phyloP scores from a whole-genome alignment of 2,329 filamentous ascomycete genomes.

The Hypoxylon sp. region DNA sequence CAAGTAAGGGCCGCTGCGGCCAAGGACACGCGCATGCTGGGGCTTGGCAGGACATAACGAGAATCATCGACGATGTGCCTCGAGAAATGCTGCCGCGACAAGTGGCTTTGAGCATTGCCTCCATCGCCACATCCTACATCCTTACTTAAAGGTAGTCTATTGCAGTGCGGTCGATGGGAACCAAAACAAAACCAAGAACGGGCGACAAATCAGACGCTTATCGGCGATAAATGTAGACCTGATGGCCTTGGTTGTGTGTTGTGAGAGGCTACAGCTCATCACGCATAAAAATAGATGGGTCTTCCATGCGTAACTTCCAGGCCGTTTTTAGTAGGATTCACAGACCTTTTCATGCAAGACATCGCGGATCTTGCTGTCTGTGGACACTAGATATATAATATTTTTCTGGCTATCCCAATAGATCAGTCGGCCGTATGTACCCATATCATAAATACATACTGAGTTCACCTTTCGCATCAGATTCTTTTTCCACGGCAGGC shows the following conservation, averaged over 20 bases:
- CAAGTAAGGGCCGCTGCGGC: slow-evolving; percentile 23
- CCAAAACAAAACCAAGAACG: neutral
- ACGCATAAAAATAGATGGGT: slow-evolving; percentile 53
- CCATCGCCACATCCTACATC: slow-evolving; percentile 9
- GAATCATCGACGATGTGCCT: slow-evolving; percentile 13
- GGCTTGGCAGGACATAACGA: slow-evolving; percentile 8
- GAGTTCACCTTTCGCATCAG: neutral
- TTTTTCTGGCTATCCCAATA: neutral
- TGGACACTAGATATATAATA: slow-evolving; percentile 6
- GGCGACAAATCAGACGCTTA: slow-evolving; percentile 12
- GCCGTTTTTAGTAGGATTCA: slow-evolving; percentile 35
- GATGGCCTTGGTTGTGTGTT: slow-evolving; percentile 7
- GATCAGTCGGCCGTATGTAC: too few species aligned
- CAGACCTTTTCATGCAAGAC: slow-evolving; percentile 43
- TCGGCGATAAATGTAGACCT: slow-evolving; percentile 21
- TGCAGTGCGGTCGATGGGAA: slow-evolving; percentile 10
- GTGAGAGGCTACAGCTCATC: slow-evolving; percentile 51
- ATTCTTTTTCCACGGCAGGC: too few species aligned
- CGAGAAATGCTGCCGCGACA: slow-evolving; percentile 11
- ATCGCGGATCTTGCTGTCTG: slow-evolving; percentile 36
- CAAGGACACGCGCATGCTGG: slow-evolving; percentile 14
- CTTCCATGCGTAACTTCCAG: slow-evolving; percentile 30
- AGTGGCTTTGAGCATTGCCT: neutral
- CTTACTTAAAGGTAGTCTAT: neutral
- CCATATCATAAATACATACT: too few species aligned